Evolutionary conservation across 176 grass and related monocot genomes (phyloP).

Genomic region (Hsuehochloa calcarea): DNA sequence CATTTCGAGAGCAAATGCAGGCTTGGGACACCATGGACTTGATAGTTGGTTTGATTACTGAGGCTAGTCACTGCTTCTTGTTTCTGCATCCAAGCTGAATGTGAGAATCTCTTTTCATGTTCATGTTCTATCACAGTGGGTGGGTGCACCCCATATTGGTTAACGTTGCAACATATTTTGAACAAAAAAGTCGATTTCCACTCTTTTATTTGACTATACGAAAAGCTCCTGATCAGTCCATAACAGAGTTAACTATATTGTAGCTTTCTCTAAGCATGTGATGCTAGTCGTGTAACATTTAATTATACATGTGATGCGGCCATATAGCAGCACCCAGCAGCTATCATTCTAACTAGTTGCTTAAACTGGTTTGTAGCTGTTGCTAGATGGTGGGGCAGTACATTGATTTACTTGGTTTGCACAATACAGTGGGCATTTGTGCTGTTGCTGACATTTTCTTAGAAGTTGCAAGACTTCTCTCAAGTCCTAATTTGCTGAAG

Average conservation of each 20-base stretch:
- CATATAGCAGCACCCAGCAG: background rate
- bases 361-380: background rate
- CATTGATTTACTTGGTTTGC: background rate
- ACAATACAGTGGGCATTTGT: background rate
- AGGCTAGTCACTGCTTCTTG: conserved; percentile 5
- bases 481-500: background rate
- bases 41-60: background rate
- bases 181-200: background rate
- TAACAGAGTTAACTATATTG: background rate
- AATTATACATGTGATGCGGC: background rate
- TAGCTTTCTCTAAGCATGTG: background rate
- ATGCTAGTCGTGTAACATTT: background rate
- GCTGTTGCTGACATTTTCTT: background rate
- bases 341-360: background rate
- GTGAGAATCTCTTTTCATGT: background rate
- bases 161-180: background rate
- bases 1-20: background rate
- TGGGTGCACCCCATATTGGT: background rate
- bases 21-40: background rate
- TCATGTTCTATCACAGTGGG: background rate
- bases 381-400: background rate
- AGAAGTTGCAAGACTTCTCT: background rate
- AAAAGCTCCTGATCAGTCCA: background rate
- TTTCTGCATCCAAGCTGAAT: background rate
- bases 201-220: background rate